Evolutionary conservation across 495 filamentous ascomycete genomes (phyloP).

Genomic region (Apodospora peruviana): DNA sequence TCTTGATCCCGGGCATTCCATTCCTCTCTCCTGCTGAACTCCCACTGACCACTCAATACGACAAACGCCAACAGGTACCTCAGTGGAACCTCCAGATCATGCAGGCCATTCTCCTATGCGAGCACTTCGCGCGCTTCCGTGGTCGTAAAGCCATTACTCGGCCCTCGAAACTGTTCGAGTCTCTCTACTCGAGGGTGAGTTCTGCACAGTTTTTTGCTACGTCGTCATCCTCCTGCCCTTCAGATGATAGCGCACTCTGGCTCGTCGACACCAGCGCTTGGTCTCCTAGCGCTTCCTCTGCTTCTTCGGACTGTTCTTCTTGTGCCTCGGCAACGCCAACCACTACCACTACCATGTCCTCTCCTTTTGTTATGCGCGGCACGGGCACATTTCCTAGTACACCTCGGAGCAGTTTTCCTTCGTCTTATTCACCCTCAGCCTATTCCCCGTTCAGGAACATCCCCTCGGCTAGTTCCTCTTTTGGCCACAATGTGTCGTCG

Average conservation of each 20-base stretch:
- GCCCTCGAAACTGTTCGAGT: slow-evolving; percentile 44
- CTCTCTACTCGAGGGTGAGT: slow-evolving; percentile 49
- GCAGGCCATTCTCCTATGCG: slow-evolving; percentile 52
- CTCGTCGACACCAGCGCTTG: slow-evolving; percentile 32
- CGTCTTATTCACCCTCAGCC: slow-evolving; percentile 15
- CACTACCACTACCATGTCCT: slow-evolving; percentile 11
- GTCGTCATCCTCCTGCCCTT: slow-evolving; percentile 18
- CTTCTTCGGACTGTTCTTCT: slow-evolving; percentile 28
- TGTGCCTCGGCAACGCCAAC: slow-evolving; percentile 20
- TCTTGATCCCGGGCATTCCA: neutral
- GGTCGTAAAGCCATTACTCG: slow-evolving; percentile 39
- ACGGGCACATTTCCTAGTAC: slow-evolving; percentile 13
- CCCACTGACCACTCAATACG: neutral
- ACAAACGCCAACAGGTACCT: slow-evolving; percentile 28
- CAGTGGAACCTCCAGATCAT: slow-evolving; percentile 45
- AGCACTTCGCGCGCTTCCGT: slow-evolving; percentile 49
- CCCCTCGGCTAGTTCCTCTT: slow-evolving; percentile 6
- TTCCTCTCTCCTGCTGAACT: neutral
- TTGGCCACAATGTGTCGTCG: slow-evolving; percentile 16
- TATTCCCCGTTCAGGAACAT: slow-evolving; percentile 14
- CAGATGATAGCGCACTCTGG: slow-evolving; percentile 17
- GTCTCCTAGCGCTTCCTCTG: slow-evolving; percentile 23
- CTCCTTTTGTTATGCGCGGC: slow-evolving; percentile 14
- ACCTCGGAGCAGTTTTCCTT: slow-evolving; percentile 19
- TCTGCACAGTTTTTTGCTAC: slow-evolving; percentile 25